Evolutionary conservation across 2,329 filamentous ascomycete genomes (phyloP), one percentile per base, ranked within the genome.

Genomic region (Teratosphaeria pseudoeucalypti): DNA sequence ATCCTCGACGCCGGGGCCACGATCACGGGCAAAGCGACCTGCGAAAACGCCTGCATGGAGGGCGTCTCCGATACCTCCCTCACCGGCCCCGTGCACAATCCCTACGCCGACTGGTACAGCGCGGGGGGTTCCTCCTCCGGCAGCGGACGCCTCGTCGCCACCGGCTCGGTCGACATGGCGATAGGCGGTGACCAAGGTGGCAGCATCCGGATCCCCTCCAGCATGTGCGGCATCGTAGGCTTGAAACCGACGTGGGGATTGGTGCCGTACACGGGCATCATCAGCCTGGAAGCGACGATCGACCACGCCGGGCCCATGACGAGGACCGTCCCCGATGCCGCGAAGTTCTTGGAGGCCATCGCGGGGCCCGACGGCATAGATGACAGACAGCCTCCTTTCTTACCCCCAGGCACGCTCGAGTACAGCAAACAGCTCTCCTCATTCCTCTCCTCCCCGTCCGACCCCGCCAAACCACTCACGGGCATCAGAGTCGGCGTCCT

Each of bases 301-400:
- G 79, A 81, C 62, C 76, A 80, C 61, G 69, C 73, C 11, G 74
- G 74, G 12, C 78, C 78, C 0, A 77, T 81, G 70, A 75, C 78
- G 1, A 67, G 67, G 10, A 76, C 69, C 0, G 66, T 80, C 0
- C 62, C 71, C 11, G 78, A 80, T 52, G 72, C 75, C 34, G 78
- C 78, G 0, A 43, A 73, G 1, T 63, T 79, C 19, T 69, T 81
- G 4, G 68, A 76, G 57, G 75, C 73, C 0, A 72, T 82, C 43
- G 76, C 78, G 3, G 80, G 80, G 1, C 74, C 73, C 54, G 79
- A 82, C 64, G 77, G 77, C 12, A 72, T 81, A n/a, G 80, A 82
- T 64, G 61, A 63, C 54, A 34, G 66, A 23, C 61, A 67, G 49
- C 62, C 63, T 6, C 52, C 54, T 16, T 62, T 52, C 53, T 52